These are phyloP conservation scores for Rhamnella rubrinervis DNA, from an alignment of 331 rosid genomes.

Conservation along the genomic window DNA sequence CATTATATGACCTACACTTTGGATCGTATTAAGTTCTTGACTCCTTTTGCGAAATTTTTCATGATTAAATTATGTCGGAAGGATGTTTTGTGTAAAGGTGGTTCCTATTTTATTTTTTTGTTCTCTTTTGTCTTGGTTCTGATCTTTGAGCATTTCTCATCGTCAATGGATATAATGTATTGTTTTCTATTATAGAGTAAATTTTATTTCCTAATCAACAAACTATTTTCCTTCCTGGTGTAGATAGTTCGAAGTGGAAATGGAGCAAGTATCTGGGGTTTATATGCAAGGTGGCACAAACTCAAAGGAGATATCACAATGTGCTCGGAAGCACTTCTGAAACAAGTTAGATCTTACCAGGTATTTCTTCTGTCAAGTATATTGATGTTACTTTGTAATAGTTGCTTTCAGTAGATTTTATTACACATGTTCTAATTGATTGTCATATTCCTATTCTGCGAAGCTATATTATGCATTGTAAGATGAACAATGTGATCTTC, in stretches of 20 bases:
- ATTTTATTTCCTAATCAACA: too few species aligned
- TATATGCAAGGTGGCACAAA: slow-evolving; percentile 92
- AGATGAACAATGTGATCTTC: not conserved
- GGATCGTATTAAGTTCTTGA: too few species aligned
- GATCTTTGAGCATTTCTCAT: too few species aligned
- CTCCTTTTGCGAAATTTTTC: too few species aligned
- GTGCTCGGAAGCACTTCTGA: slow-evolving; percentile 93
- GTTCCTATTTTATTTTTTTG: too few species aligned
- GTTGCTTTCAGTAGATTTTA: not conserved
- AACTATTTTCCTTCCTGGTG: slow-evolving; percentile 27
- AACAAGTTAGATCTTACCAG: slow-evolving; percentile 98
- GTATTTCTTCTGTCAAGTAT: slow-evolving; percentile 26
- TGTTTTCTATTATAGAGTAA: too few species aligned
- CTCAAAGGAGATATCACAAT: slow-evolving; percentile 75
- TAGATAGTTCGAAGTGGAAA: slow-evolving; percentile 73
- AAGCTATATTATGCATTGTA: not conserved
- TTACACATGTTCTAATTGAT: not conserved
- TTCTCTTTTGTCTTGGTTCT: too few species aligned
- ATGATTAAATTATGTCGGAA: too few species aligned
- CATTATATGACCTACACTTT: too few species aligned
- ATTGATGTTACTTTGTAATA: not conserved
- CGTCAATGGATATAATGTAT: too few species aligned
- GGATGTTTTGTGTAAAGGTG: too few species aligned
- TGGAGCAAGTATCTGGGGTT: slow-evolving; percentile 81
- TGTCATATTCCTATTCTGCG: too few species aligned